phyloP scores from a whole-genome alignment of 2,329 filamentous ascomycete genomes.

The Ceratocystis harringtonii region DNA sequence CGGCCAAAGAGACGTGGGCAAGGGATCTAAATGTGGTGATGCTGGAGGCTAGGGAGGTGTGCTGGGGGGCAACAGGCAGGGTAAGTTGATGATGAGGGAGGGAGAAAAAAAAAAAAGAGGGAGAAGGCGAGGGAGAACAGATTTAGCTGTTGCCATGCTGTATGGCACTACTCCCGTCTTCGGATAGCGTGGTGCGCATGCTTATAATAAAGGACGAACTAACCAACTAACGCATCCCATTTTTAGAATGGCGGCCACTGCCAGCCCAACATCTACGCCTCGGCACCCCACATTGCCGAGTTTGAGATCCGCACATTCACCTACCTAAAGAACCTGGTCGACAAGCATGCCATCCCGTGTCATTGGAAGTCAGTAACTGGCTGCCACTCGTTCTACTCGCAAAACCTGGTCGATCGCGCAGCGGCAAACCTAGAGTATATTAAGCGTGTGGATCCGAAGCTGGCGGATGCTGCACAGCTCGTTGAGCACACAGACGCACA shows the following conservation, averaged over 20 bases:
- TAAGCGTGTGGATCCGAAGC: constrained; percentile 36
- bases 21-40: constrained; percentile 45
- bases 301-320: constrained; percentile 60
- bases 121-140: not conserved
- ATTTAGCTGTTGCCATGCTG: not conserved
- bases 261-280: constrained; percentile 52
- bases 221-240: not conserved
- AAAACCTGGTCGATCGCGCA: constrained; percentile 38
- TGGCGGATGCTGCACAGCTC: constrained; percentile 35
- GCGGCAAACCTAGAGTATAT: constrained; percentile 37
- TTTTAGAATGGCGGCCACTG: constrained; percentile 55
- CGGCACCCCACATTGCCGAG: constrained; percentile 43
- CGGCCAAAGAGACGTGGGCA: constrained; percentile 34
- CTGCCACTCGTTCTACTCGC: constrained; percentile 47
- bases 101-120: not conserved
- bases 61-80: constrained; percentile 70
- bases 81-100: constrained; percentile 32
- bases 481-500: constrained; percentile 25
- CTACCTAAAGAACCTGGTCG: constrained; percentile 43
- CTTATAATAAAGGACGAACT: not conserved
- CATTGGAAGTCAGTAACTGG: constrained; percentile 51
- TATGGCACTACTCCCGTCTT: not conserved
- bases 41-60: constrained; percentile 65
- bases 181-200: not conserved
- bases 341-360: constrained; percentile 45